Base-by-base conservation (phyloP, 139 green algal species). In the Pleodorina starrii region DNA sequence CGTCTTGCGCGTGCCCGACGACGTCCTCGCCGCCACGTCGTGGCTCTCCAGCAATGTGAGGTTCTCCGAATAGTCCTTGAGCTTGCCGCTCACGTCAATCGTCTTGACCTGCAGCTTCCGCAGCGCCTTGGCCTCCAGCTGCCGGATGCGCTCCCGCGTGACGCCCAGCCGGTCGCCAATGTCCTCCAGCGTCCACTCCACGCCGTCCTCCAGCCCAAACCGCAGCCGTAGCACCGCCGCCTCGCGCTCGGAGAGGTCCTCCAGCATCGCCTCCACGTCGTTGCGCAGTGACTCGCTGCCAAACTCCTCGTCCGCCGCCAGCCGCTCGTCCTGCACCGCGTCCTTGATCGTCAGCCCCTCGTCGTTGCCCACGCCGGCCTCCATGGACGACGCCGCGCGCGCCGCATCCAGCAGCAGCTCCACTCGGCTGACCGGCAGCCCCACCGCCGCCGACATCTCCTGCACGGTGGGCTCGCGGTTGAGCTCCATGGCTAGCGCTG, bases 71-170 rank as follows among this genome's bases (percentile, higher is more conserved):
- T 85, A 85, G 25, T 90, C 85, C n/a, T 51, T 48, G 2, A 88
- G 82, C 82, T 77, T 85, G 46, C 71, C 71, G 43, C 27, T 46
- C 54, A 42, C 68, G 32, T 84, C 71, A 2, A 88, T 60, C 0
- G 57, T 46, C 60, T 36, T 71, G 44, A 79, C 66, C 60, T 75
- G 40, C 75, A 89, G 94, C 93, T 98, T 98, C 32, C 93, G 90
- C 59, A 99, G 83, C 27, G 97, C 97, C 90, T 98, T 98, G 35
- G 94, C 93, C 92, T 99, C 98, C 73, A 99, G 97, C 95, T 99
- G 98, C n/a, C 98, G 94, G 48, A 99, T 98, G 69, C 98, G 95
- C 96, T 99, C 98, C n/a, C 97, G 94, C 19, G 97, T 99, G 16
- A 99, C 93, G 69, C 95, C 78, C 88, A 96, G 95, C 21, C 73